Conservation (phyloP, 805 yeast genomes). For the Yamadazyma paraphyllophila region DNA sequence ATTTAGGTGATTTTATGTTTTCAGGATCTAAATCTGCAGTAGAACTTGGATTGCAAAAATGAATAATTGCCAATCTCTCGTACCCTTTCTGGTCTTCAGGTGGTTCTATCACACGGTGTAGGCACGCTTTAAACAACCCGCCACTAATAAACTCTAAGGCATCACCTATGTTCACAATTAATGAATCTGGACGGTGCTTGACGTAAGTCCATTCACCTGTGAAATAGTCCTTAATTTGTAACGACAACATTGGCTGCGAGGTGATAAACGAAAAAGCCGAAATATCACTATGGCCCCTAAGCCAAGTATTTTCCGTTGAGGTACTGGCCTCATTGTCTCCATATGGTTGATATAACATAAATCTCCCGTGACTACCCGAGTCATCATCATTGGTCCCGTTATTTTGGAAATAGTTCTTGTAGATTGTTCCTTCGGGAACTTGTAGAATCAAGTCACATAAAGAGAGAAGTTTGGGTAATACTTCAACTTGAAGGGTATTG, state of each 20-base stretch:
- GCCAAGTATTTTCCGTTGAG: constrained; percentile 39
- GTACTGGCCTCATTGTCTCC: constrained; percentile 23
- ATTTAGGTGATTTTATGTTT: constrained; percentile 34
- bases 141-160: constrained; percentile 43
- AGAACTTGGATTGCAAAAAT: constrained; percentile 40
- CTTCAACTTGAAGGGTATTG: constrained; percentile 34
- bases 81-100: constrained; percentile 39
- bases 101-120: constrained; percentile 49
- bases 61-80: constrained; percentile 40
- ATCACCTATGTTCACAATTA: constrained; percentile 43
- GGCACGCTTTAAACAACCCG: constrained; percentile 45
- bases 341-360: constrained; percentile 27
- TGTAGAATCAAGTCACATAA: constrained; percentile 46
- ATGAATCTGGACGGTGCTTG: constrained; percentile 35
- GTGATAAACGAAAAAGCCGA: constrained; percentile 40
- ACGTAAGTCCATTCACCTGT: constrained; percentile 40
- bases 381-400: constrained; percentile 32
- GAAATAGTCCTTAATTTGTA: constrained; percentile 38
- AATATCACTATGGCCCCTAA: constrained; percentile 49
- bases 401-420: constrained; percentile 33
- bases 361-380: constrained; percentile 27
- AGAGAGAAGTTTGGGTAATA: constrained; percentile 33
- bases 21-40: constrained; percentile 42
- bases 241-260: constrained; percentile 39
- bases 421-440: constrained; percentile 46